Evolutionary conservation across 1,284 basidiomycete species (phyloP), one percentile per base, ranked within the genome.

Genomic region (Melampsora americana): DNA sequence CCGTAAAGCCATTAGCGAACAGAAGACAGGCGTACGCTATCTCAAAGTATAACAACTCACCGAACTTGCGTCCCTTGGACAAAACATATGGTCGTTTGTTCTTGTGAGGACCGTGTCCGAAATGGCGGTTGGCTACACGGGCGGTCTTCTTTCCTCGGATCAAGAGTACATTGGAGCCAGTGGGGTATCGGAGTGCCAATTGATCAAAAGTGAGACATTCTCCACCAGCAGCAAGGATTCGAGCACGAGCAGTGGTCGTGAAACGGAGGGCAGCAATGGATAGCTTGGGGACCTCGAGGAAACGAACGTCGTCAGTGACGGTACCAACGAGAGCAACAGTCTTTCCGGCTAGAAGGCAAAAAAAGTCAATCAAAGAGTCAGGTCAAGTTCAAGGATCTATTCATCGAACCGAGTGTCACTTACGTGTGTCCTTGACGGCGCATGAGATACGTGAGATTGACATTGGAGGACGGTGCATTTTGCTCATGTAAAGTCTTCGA

Each of bases 201-300:
- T 98, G 95, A 85, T 99, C 95, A 80, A 99, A 88, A 79, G 96
- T 99, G 81, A 99, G 84, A 79, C 87, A 88, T 86, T 99, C 95
- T 83, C 95, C 95, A 80, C 95, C 95, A 77, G 94, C 92, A 83
- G 92, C 93, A 82, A 93, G 84, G 84, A 99, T 98, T 81, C 96
- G 90, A 84, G 93, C 95, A 85, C 90, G 91, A 78, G 95, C 96
- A 69, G 90, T 88, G 81, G 88, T 88, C 79, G 95, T 94, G 90
- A 99, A 98, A 80, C 92, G 90, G 80, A 99, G 90, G 78, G 95
- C 96, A 78, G 95, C 95, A 79, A 99, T 85, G 80, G 92, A 89
- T 81, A 99, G 87, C 86, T 96, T 97, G 83, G 95, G 95, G 77
- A 98, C 86, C 78, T 89, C 89, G 77, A 87, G 83, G 78, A 96